Evolutionary conservation across 2,329 filamentous ascomycete species (phyloP).

Genomic region (Epichloe sp.): DNA sequence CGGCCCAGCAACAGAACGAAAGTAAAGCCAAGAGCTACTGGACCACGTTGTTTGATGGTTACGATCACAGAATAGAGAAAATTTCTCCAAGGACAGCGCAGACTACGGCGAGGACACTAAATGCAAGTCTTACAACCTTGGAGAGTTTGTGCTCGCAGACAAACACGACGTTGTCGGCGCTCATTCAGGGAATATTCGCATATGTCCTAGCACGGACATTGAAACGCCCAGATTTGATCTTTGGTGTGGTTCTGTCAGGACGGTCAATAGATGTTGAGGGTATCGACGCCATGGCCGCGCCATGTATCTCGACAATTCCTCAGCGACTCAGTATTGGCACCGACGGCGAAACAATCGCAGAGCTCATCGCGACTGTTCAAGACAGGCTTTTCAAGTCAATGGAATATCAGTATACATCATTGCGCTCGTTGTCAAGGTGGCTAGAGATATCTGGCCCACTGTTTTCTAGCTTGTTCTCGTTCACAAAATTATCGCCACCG

Average conservation of each 20-base stretch:
- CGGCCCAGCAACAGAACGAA: neutral
- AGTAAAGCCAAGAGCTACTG: neutral
- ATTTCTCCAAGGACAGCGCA: neutral
- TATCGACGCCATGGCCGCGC: constrained; percentile 18
- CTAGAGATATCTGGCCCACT: neutral
- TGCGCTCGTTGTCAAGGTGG: neutral
- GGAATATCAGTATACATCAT: neutral
- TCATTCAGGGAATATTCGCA: constrained; percentile 20
- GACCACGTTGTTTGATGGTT: neutral
- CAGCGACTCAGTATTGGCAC: constrained; percentile 16
- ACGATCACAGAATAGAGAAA: neutral
- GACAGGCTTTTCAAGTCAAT: neutral
- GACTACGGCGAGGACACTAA: neutral
- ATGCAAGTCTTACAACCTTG: neutral
- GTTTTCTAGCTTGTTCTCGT: neutral
- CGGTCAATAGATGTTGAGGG: constrained; percentile 11
- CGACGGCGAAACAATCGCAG: neutral
- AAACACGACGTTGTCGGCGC: constrained; percentile 16
- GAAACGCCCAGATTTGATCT: constrained; percentile 1
- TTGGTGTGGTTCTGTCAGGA: constrained; percentile 5
- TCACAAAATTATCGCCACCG: neutral
- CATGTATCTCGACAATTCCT: constrained; percentile 24
- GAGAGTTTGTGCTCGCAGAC: neutral
- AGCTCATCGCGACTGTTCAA: neutral
- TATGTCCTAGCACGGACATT: constrained; percentile 18